Conservation (phyloP, 805 yeast genomes). For the Schizosaccharomyces osmophilus region DNA sequence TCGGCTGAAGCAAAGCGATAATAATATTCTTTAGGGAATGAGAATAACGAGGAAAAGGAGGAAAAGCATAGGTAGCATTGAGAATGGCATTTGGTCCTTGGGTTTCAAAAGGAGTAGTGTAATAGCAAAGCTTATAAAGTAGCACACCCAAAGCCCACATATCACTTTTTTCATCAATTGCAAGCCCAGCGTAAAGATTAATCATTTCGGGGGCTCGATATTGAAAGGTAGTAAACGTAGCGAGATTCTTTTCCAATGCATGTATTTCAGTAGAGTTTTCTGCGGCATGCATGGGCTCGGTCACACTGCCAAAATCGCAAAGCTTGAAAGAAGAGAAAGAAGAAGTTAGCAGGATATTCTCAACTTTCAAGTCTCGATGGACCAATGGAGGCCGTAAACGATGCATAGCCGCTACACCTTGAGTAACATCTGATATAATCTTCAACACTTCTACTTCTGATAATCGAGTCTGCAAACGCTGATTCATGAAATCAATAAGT, state of each 20-base stretch:
- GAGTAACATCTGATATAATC: conserved; percentile 59
- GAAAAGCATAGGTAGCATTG: conserved; percentile 62
- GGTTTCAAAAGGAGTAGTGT: conserved; percentile 75
- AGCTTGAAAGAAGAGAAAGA: conserved; percentile 46
- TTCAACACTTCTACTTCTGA: conserved; percentile 51
- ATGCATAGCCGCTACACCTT: conserved; percentile 74
- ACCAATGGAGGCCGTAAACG: conserved; percentile 37
- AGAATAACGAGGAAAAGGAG: conserved; percentile 41
- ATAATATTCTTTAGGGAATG: conserved; percentile 51
- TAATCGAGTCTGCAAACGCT: conserved; percentile 53
- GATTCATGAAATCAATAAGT: conserved; percentile 68
- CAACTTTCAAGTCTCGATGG: conserved; percentile 85
- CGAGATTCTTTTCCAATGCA: conserved; percentile 48
- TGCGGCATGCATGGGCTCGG: conserved; percentile 46
- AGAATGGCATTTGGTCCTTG: conserved; percentile 68
- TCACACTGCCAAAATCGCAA: conserved; percentile 81
- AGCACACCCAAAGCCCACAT: conserved; percentile 94
- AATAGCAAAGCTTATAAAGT: conserved; percentile 69
- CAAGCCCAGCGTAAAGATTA: conserved; percentile 56
- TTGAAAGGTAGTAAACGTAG: conserved; percentile 55
- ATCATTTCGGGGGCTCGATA: conserved; percentile 92
- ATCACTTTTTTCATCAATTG: conserved; percentile 79
- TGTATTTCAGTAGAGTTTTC: conserved; percentile 50
- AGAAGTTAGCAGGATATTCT: conserved; percentile 56
- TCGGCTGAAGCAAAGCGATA: conserved; percentile 56